Base-by-base conservation (phyloP, 371 early-diverging fungal genomes). In the Dichotomocladium elegans region DNA sequence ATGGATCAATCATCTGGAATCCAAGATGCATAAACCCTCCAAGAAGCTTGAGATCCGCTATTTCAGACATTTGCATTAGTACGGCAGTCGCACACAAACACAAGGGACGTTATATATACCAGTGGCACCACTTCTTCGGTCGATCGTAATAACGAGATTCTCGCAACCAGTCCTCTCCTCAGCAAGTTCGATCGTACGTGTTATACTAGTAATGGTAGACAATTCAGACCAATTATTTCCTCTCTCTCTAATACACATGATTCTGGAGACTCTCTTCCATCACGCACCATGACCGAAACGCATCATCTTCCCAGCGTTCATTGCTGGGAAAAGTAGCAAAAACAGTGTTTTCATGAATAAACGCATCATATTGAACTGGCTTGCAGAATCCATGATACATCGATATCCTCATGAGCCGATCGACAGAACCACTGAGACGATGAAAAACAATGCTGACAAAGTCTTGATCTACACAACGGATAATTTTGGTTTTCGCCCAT, bases 21-120 rank as follows among this genome's bases (percentile, higher is more conserved):
- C 85, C 85, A 41, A 82, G 65, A 64, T 85, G 82, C 80, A 82
- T 66, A 41, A 83, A 83, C 22, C 82, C 85, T 46, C 80, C 78
- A 10, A 74, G 41, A 6, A 73, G 24, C 1, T 59, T 65, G 45
- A 55, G 59, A 22, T 50, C 58, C n/a, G n/a, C n/a, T 64, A 41
- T 66, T 45, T n/a, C 50, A 49, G 6, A 63, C 65, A 19, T 57
- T 41, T 4, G 43, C 3, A 33, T 33, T 31, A 31, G n/a, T 46
- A 9, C 2, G 30, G 26, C 19, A 34, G 40, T 4, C 21, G 14
- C 22, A 31, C 31, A 47, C n/a, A 33, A 47, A 22, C 17, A 47
- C 21, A 37, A 37, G 21, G 15, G 37, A 15, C 10, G n/a, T 30
- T 24, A 4, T 31, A 17, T 35, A 14, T 56, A 46, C 47, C 49